Conservation (phyloP, 2,329 filamentous ascomycete genomes). For the Colletotrichum neosansevieriae region DNA sequence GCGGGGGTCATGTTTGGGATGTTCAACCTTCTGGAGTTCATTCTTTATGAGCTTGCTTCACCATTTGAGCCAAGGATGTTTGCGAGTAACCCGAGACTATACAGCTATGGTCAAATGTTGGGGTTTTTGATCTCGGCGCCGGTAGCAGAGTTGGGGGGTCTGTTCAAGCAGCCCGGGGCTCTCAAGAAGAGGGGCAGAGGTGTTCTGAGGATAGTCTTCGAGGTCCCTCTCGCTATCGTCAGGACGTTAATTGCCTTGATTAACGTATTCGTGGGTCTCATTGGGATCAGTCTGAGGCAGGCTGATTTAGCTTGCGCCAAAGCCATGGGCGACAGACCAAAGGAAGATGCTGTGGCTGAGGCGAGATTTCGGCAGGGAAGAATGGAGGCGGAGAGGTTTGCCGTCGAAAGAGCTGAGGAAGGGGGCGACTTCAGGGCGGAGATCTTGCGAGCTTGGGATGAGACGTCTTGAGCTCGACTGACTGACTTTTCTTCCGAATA, state of each 20-base stretch:
- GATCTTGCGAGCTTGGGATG: slow-evolving; percentile 29
- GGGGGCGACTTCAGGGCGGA: slow-evolving; percentile 5
- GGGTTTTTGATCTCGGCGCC: slow-evolving; percentile 21
- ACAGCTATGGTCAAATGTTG: slow-evolving; percentile 29
- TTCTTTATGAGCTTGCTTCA: slow-evolving; percentile 33
- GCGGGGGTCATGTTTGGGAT: slow-evolving; percentile 30
- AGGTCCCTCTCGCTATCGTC: slow-evolving; percentile 1
- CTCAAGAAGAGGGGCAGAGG: background rate
- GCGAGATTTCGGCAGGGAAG: slow-evolving; percentile 27
- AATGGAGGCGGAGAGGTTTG: slow-evolving; percentile 20
- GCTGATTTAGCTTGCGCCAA: slow-evolving; percentile 1
- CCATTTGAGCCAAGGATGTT: slow-evolving; percentile 31
- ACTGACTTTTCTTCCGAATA: too few relatives aligned
- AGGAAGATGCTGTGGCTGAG: slow-evolving; percentile 27
- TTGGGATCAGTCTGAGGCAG: slow-evolving; percentile 10
- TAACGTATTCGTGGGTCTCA: slow-evolving; percentile 13
- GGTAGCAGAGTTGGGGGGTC: slow-evolving; percentile 14
- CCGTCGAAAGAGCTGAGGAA: slow-evolving; percentile 1
- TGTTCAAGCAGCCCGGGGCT: background rate
- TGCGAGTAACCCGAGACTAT: slow-evolving; percentile 34
- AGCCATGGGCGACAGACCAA: slow-evolving; percentile 28
- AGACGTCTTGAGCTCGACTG: background rate
- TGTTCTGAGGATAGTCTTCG: background rate
- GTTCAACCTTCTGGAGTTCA: slow-evolving; percentile 34
- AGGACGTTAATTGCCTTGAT: slow-evolving; percentile 6